Conservation (phyloP, 75 land plant species). For the Sequoiadendron giganteum region DNA sequence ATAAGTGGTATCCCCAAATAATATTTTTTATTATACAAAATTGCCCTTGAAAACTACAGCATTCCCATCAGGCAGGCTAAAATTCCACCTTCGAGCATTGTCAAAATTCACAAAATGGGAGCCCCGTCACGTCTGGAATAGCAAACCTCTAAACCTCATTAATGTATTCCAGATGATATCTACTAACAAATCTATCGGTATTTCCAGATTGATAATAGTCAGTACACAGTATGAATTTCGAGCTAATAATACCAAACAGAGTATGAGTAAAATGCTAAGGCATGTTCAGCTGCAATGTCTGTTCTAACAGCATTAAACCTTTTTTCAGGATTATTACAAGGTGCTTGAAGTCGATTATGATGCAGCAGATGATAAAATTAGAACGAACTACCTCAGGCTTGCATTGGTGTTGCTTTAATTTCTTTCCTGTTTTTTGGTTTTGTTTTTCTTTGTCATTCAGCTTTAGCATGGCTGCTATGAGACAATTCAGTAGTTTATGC, state of each 20-base stretch:
- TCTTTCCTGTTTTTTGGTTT: not conserved
- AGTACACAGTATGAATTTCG: not conserved
- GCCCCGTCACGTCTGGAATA: not conserved
- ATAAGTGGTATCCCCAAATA: not conserved
- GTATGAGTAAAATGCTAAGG: not conserved
- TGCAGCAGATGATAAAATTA: conserved; percentile 73
- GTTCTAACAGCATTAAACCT: not conserved
- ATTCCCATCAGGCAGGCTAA: not conserved
- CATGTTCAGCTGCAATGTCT: not conserved
- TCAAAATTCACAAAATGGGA: not conserved
- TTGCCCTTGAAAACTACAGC: not conserved
- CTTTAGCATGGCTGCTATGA: not conserved
- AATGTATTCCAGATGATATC: not conserved
- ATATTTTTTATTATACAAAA: not conserved
- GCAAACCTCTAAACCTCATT: not conserved
- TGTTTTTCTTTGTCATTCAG: no score
- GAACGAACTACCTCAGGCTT: conserved; percentile 67
- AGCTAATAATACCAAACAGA: not conserved
- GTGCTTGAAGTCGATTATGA: conserved; percentile 84
- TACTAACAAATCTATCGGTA: not conserved
- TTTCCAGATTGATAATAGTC: no score
- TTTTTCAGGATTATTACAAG: conserved; percentile 74
- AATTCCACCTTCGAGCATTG: not conserved
- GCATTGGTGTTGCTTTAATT: conserved; percentile 52
- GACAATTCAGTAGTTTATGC: not conserved